phyloP scores from a whole-genome alignment of 257 asterid species.

The Leptodermis oblonga region DNA sequence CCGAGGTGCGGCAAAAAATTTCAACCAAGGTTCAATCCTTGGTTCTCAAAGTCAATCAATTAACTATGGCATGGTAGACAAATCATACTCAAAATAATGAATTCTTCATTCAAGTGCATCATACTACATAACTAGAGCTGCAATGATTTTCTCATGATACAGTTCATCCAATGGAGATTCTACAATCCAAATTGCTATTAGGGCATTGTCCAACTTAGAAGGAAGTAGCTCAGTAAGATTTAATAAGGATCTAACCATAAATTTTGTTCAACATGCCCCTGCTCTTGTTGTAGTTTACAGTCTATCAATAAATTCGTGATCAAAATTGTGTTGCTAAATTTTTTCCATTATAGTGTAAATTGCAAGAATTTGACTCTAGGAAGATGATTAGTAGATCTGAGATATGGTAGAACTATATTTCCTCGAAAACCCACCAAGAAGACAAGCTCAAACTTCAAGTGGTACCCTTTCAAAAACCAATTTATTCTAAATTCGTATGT shows the following conservation, averaged over 20 bases:
- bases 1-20: no score
- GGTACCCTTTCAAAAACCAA: neutral
- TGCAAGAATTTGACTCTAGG: slow-evolving; percentile 1
- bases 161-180: neutral
- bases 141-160: neutral
- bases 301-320: slow-evolving; percentile 5
- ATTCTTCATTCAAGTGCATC: no score
- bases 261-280: neutral
- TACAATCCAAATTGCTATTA: neutral
- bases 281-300: neutral
- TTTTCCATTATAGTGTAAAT: slow-evolving; percentile 4
- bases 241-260: neutral
- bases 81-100: no score
- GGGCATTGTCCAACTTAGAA: neutral
- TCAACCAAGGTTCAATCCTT: no score
- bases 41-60: no score
- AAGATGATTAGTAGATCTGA: slow-evolving; percentile 12
- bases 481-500: neutral
- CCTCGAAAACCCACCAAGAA: neutral
- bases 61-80: no score
- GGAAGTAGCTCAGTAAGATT: neutral
- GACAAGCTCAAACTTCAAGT: slow-evolving; percentile 4
- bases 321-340: neutral
- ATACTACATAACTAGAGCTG: neutral
- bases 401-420: neutral